Conservation (phyloP, 2,329 filamentous ascomycete genomes). For the Atkinsonella hypoxylon region DNA sequence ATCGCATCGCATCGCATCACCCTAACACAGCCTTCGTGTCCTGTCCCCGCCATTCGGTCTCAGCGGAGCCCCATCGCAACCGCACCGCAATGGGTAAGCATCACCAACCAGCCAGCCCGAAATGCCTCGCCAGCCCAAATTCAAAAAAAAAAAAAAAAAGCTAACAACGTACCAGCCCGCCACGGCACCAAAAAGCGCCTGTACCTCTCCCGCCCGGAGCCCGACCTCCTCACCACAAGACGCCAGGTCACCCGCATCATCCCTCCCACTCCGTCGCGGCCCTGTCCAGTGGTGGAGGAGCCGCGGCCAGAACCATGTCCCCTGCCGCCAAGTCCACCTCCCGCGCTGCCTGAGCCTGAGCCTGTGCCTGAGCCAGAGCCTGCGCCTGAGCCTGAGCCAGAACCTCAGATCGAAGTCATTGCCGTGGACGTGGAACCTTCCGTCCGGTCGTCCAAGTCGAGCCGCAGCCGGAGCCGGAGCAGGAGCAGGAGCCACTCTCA, state of each 20-base stretch:
- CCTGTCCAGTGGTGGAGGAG: conserved; percentile 8
- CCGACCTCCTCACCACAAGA: conserved; percentile 24
- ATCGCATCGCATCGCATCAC: no score
- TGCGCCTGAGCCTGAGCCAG: conserved; percentile 16
- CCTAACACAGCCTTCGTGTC: no score
- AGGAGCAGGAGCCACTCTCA: conserved; percentile 12
- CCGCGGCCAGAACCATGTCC: neutral
- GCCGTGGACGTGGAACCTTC: conserved; percentile 24
- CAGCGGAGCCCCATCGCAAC: no score
- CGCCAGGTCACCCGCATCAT: conserved; percentile 27
- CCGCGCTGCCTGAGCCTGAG: conserved; percentile 3
- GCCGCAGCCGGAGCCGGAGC: conserved; percentile 19
- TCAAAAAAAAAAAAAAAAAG: neutral
- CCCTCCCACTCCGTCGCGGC: conserved; percentile 20
- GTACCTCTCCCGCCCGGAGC: conserved; percentile 28
- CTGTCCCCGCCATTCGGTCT: no score
- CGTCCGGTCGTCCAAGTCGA: conserved; percentile 14
- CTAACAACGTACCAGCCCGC: neutral
- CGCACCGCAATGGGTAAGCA: conserved; percentile 1
- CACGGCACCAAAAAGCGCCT: conserved; percentile 28
- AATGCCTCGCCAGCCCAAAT: no score
- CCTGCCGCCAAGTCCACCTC: conserved; percentile 6
- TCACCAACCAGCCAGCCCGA: conserved; percentile 5
- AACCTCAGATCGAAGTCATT: conserved; percentile 26
- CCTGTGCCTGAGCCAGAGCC: no score